Base-by-base conservation (phyloP, 2,329 filamentous ascomycete species). In the Sarocladium kiliense region DNA sequence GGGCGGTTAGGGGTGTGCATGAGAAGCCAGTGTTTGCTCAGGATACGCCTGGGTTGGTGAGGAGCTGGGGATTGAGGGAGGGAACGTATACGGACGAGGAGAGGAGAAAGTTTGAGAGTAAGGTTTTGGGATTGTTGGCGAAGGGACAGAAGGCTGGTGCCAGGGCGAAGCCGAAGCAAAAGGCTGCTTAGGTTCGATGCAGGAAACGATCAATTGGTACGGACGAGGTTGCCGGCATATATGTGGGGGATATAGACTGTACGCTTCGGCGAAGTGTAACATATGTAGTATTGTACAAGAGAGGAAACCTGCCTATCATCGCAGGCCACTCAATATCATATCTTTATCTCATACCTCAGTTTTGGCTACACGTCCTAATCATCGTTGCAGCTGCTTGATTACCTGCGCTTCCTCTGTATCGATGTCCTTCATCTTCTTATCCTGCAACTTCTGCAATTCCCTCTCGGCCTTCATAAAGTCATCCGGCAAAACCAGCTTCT, bases 381-480 rank as follows among this genome's bases (percentile, higher is more conserved):
- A 51, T n/a, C 51, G 65, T 60, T 66, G 68, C 16, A 77, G 62
- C 64, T 74, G 67, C 61, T 72, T 73, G 25, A 79, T 59, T 2
- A 72, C 67, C 63, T 75, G 72, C 64, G 78, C 77, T 71, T 84
- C 80, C 39, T 70, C 71, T 11, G 62, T 63, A 45, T 80, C 74
- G 47, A 84, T 74, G 55, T 71, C 72, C 64, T 74, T 73, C 70
- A 82, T 75, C 66, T 76, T 72, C 68, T 79, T 79, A 56, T 80
- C 76, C 70, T 79, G 77, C 56, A 74, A 58, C 68, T 77, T 76
- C 63, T 78, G 74, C 63, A 76, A 59, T 64, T 75, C 71, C 55
- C 67, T 75, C 37, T 77, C 74, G 4, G 80, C 71, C 64, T 75
- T 73, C 60, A 71, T 71, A 58, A 75, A 73, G n/a, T 77, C 64